These are phyloP conservation scores for Lophium mytilinum DNA, from an alignment of 495 filamentous ascomycete species.

Conservation along the genomic window DNA sequence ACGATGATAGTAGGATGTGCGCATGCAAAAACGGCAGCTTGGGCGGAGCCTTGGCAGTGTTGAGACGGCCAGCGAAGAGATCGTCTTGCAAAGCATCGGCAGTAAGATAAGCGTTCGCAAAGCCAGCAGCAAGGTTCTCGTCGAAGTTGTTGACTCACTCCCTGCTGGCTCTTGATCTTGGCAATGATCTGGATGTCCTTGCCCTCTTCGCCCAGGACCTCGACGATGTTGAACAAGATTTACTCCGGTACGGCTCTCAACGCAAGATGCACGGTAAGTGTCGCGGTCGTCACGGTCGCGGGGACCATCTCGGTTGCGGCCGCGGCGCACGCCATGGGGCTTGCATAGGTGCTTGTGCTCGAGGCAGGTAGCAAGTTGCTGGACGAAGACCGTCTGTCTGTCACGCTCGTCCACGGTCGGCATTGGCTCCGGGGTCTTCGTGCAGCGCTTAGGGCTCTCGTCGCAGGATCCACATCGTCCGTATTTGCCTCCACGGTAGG, in stretches of 20 bases:
- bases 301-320: too few relatives aligned
- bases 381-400: slow-evolving; percentile 93
- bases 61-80: too few relatives aligned
- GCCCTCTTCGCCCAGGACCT: slow-evolving; percentile 84
- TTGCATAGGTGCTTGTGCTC: slow-evolving; percentile 73
- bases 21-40: too few relatives aligned
- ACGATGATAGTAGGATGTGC: too few relatives aligned
- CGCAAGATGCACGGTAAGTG: neutral
- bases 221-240: too few relatives aligned
- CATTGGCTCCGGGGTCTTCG: slow-evolving; percentile 33
- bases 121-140: slow-evolving; percentile 92
- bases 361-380: slow-evolving; percentile 89
- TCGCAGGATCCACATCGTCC: slow-evolving; percentile 17
- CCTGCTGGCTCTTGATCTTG: slow-evolving; percentile 99
- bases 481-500: slow-evolving; percentile 21
- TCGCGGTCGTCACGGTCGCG: too few relatives aligned
- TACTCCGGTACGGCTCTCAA: neutral
- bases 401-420: slow-evolving; percentile 94
- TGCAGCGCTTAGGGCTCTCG: slow-evolving; percentile 32
- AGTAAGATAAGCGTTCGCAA: too few relatives aligned
- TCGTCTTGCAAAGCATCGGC: too few relatives aligned
- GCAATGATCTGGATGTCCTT: slow-evolving; percentile 98
- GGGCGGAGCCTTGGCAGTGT: too few relatives aligned
- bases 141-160: slow-evolving; percentile 98
- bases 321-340: neutral